Evolutionary conservation across 2,329 filamentous ascomycete genomes (phyloP), one percentile per base, ranked within the genome.

Genomic region (Incumbomyces delicatus): DNA sequence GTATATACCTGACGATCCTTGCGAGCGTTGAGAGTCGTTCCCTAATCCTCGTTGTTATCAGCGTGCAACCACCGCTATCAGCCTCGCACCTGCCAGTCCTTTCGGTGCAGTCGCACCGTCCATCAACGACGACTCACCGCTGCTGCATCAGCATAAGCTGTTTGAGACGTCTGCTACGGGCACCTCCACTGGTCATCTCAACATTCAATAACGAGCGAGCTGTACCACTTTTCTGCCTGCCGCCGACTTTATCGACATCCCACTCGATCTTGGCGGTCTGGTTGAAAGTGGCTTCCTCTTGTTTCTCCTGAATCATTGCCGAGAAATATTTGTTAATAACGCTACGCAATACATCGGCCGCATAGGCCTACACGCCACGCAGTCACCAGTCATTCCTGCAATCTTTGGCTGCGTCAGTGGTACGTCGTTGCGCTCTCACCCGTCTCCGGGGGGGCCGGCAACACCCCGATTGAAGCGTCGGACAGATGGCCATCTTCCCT

Each of bases 1-100:
- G 55, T 48, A 45, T 52, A 55, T 52, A 53, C 51, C 45, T 14
- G 4, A 20, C 40, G 46, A 35, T 44, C 46, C 49, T 44, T 54
- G 33, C 42, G 33, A 45, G 42, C 34, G 27, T 45, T 20, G 42
- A 45, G 42, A 45, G 42, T 45, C 42, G 16, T 38, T 45, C 42
- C 42, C 42, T 45, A 45, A 35, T n/a, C 42, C 16, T 17, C 12
- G 33, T 27, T 27, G 22, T 27, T 27, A 27, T 20, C 22, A 40
- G 22, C 18, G 17, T 29, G 30, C 38, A n/a, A 40, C 13, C 38
- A 29, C 18, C 27, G 18, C 16, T 29, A 20, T 40, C 41, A 35
- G 41, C 30, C 31, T 44, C 41, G 31, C 35, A 44, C 41, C 31
- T 44, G 41, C 42, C 42, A 45, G 34, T 45, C 42, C 42, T 45